Evolutionary conservation across 2,329 filamentous ascomycete species (phyloP).

Genomic region (Macrophomina phaseolina): DNA sequence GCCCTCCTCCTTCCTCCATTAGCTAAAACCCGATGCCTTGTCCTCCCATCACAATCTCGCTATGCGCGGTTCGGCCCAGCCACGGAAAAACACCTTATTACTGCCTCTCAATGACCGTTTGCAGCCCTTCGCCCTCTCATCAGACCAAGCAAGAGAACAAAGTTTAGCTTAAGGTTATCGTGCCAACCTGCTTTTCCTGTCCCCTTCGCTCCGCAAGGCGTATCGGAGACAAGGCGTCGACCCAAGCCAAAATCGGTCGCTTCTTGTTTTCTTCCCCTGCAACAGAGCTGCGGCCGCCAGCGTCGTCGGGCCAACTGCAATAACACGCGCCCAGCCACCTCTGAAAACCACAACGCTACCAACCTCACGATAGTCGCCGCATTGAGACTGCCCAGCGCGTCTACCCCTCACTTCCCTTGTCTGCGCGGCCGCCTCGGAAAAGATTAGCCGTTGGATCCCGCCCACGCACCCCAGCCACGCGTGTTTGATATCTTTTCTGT

Average conservation of each 20-base stretch:
- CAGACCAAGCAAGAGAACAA: background rate
- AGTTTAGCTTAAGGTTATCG: background rate
- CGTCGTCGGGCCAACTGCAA: constrained; percentile 1
- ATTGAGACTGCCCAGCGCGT: background rate
- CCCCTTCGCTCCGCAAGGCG: too few species aligned
- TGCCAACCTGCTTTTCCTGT: background rate
- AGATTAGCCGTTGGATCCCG: background rate
- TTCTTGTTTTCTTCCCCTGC: too few species aligned
- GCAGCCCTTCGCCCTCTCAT: background rate
- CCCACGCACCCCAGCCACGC: background rate
- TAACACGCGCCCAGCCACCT: background rate
- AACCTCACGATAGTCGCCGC: background rate
- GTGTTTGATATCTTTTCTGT: background rate
- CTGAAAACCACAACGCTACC: background rate
- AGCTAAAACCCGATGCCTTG: background rate
- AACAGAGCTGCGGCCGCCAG: too few species aligned
- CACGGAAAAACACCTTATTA: background rate
- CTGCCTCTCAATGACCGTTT: background rate
- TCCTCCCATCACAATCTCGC: background rate
- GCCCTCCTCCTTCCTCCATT: background rate
- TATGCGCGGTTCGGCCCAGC: constrained; percentile 21
- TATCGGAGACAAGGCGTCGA: too few species aligned
- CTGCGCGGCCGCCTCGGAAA: too few species aligned
- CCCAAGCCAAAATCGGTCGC: too few species aligned
- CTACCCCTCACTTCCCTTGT: background rate